Evolutionary conservation across 345 rosid species (phyloP), one percentile per base, ranked within the genome.

Genomic region (Clausena lansium): DNA sequence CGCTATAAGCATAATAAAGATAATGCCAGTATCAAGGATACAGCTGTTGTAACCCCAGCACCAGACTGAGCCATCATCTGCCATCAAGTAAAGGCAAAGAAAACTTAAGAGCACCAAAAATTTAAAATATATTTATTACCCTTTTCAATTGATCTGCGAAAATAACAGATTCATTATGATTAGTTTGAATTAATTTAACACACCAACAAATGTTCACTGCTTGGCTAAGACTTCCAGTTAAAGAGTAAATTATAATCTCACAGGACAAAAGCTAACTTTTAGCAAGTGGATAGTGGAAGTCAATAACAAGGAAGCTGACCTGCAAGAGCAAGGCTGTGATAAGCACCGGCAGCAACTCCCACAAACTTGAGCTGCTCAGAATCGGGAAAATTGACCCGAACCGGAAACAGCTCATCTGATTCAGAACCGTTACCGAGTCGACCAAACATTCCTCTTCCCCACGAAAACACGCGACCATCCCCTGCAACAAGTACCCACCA

Each of bases 371-470:
- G 75, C 78, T 59, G 78, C 70, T 82, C 78, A 24, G 78, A 70
- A 19, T 71, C 61, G 11, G 73, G 79, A 19, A 86, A 87, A 64
- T 86, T 79, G 74, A 93, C 89, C 68, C 67, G 89, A 62, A 83
- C 91, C 5, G 98, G 97, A 71, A 65, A 84, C 80, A 84, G 88
- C 85, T 86, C 95, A 74, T 95, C 98, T 6, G 85, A 57, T 72
- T 93, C 98, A 15, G 87, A 85, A 41, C 93, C 98, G 0, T 79
- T 93, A 35, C 98, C 98, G 3, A 93, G 89, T 73, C 98, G 88
- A 67, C 98, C 98, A 75, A 95, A 95, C 88, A 87, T 90, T 79
- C 97, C 98, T 88, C 94, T 91, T 63, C 98, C 98, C 98, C 98
- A 95, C 0, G 98, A 79, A 81, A 86, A 90, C 80, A 93, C 95